A percentile compares a stretch with the other conserved stretches of the same genome.
Evolutionary conservation across 495 filamentous ascomycete species (phyloP).

Genomic region (Xylaria curta): DNA sequence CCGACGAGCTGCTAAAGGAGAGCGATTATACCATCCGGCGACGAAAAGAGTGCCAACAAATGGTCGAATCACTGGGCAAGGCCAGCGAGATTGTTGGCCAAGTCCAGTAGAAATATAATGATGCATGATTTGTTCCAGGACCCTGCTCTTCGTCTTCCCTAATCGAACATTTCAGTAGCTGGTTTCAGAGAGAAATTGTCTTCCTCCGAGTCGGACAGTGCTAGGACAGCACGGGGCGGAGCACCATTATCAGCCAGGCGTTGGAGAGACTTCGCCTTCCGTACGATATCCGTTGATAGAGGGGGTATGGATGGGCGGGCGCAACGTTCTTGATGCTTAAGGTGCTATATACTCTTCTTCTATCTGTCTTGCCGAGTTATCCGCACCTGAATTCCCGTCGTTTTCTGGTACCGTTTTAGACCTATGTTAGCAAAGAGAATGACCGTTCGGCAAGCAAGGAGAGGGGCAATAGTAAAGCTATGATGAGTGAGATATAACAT

Average conservation of each 20-base stretch:
- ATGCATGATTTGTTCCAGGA: neutral
- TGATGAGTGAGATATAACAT: constrained; percentile 5
- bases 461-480: constrained; percentile 10
- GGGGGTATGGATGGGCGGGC: constrained; percentile 1
- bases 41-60: constrained; percentile 98
- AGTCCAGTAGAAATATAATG: constrained; percentile 69
- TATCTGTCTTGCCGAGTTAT: neutral
- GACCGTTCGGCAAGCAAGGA: constrained; percentile 4
- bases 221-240: constrained; percentile 18
- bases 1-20: constrained; percentile 96
- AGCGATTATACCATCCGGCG: constrained; percentile 94
- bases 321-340: neutral
- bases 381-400: neutral
- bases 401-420: constrained; percentile 12
- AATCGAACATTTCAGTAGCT: neutral
- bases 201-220: neutral
- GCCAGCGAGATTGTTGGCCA: constrained; percentile 97
- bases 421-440: constrained; percentile 6
- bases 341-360: constrained; percentile 11
- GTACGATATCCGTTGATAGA: constrained; percentile 8
- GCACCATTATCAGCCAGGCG: neutral
- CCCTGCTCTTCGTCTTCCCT: neutral
- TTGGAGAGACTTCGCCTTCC: constrained; percentile 10
- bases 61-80: constrained; percentile 89
- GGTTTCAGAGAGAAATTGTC: neutral